Base-by-base conservation (phyloP, 2,329 filamentous ascomycete genomes). In the Ceratocystis diversiconidia region DNA sequence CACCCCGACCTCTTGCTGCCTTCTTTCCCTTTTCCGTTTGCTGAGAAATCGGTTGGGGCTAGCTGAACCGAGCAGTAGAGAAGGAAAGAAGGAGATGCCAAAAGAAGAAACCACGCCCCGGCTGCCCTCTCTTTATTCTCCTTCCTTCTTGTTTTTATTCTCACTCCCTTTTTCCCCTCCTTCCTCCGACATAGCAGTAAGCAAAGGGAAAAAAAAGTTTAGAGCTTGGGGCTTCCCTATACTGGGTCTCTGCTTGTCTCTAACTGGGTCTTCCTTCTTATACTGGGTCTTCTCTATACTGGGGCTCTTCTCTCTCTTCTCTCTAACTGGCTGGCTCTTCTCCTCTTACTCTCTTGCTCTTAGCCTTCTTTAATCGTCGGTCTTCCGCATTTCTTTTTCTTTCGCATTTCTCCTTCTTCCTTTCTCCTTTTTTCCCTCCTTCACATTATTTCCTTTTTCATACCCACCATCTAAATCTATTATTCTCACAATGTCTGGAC, bases 401-500 rank as follows among this genome's bases (percentile, higher is more conserved):
- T 17, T 28, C 46, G 46, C 46, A 22, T 25, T 61, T 22, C 46
- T 7, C 44, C 19, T 22, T 62, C 46, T 32, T 46, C 46, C 22
- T 50, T 65, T 12, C 30, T 65, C 30, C 60, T 63, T 62, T 30
- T 50, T 32, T 32, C 52, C 25, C 28, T 30, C 19, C 52, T 32
- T 57, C 52, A 41, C 36, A 41, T 41, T 41, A 41, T 41, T 57
- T 57, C 52, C 52, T n/a, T 32, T 32, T 28, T 57, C 52, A 57
- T 57, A 57, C 10, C 30, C 30, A 15, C 28, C 25, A 28, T 30
- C 52, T 57, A 43, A 25, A 65, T n/a, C 32, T 63, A 59, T 44
- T 57, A 57, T 57, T 63, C 69, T 74, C 77, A 82, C 76, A 76
- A 85, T 85, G 82, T 85, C 82, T 80, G 81, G 82, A 75, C 76